Evolutionary conservation across 2,329 filamentous ascomycete genomes (phyloP).

Genomic region (Colletotrichum lupini): DNA sequence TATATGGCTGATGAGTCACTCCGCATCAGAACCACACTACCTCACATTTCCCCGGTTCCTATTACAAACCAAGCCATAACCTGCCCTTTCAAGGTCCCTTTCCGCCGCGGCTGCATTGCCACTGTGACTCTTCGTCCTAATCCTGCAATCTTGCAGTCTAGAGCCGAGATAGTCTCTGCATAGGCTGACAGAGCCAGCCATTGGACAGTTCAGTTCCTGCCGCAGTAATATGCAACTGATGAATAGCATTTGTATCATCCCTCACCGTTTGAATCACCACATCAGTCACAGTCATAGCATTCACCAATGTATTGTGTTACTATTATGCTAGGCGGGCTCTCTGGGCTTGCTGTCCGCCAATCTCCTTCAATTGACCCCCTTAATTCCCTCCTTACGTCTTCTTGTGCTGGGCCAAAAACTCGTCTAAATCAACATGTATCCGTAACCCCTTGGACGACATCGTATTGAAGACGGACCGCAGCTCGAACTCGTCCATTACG

Average conservation of each 20-base stretch:
- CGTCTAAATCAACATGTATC: constrained; percentile 63
- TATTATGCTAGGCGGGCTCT: background rate
- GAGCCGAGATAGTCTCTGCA: background rate
- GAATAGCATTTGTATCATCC: background rate
- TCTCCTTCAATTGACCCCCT: background rate
- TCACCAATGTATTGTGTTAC: background rate
- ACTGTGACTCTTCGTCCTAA: constrained; percentile 21
- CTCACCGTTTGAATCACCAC: constrained; percentile 14
- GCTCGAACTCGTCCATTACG: constrained; percentile 59
- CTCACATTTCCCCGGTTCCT: background rate
- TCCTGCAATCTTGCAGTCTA: background rate
- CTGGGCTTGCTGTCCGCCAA: background rate
- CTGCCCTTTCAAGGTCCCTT: background rate
- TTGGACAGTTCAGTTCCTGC: background rate
- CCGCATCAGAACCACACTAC: constrained; percentile 4
- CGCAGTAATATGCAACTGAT: background rate
- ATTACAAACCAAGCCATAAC: constrained; percentile 6
- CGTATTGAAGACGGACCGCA: constrained; percentile 59
- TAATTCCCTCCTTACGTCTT: constrained; percentile 20
- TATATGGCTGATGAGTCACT: constrained; percentile 33
- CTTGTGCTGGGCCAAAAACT: constrained; percentile 53
- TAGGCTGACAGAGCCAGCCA: background rate
- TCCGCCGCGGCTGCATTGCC: constrained; percentile 16
- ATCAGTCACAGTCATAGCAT: background rate
- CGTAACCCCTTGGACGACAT: constrained; percentile 62